Conservation (phyloP, 2,329 filamentous ascomycete genomes). For the Exophiala sideris region DNA sequence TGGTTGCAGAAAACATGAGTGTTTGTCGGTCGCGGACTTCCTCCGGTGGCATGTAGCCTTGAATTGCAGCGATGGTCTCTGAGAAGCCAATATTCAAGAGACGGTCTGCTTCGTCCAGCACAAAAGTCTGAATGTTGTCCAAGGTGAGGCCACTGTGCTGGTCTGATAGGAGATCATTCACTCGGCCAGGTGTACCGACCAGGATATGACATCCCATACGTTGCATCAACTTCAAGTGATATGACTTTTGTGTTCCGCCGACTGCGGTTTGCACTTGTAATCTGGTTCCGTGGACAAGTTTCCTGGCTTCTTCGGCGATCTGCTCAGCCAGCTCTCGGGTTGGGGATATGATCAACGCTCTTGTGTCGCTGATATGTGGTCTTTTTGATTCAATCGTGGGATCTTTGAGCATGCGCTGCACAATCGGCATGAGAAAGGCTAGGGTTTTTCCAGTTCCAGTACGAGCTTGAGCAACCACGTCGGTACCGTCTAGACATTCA, state of each 20-base stretch:
- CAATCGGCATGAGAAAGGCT: slow-evolving; percentile 47
- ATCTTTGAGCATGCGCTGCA: slow-evolving; percentile 44
- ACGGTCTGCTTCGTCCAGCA: slow-evolving; percentile 62
- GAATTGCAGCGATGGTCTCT: slow-evolving; percentile 51
- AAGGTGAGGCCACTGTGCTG: slow-evolving; percentile 44
- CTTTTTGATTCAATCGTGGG: slow-evolving; percentile 31
- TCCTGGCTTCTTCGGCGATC: slow-evolving; percentile 45
- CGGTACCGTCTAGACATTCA: slow-evolving; percentile 72
- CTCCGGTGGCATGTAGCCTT: slow-evolving; percentile 51
- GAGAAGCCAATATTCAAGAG: slow-evolving; percentile 62
- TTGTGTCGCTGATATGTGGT: slow-evolving; percentile 17
- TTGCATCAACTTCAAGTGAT: slow-evolving; percentile 66
- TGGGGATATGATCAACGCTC: slow-evolving; percentile 39
- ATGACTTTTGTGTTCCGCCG: slow-evolving; percentile 76
- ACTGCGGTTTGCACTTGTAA: slow-evolving; percentile 76
- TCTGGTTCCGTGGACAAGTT: slow-evolving; percentile 62
- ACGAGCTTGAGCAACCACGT: slow-evolving; percentile 60
- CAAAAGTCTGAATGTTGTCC: slow-evolving; percentile 47
- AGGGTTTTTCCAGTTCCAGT: slow-evolving; percentile 52
- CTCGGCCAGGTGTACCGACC: slow-evolving; percentile 48
- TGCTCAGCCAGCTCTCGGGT: slow-evolving; percentile 50
- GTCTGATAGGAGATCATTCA: slow-evolving; percentile 47
- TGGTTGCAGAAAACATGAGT: slow-evolving; percentile 91
- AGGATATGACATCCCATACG: slow-evolving; percentile 48
- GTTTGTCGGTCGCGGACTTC: slow-evolving; percentile 68